Evolutionary conservation across 2,329 filamentous ascomycete genomes (phyloP).

Genomic region (Emmonsiellopsis sp.): DNA sequence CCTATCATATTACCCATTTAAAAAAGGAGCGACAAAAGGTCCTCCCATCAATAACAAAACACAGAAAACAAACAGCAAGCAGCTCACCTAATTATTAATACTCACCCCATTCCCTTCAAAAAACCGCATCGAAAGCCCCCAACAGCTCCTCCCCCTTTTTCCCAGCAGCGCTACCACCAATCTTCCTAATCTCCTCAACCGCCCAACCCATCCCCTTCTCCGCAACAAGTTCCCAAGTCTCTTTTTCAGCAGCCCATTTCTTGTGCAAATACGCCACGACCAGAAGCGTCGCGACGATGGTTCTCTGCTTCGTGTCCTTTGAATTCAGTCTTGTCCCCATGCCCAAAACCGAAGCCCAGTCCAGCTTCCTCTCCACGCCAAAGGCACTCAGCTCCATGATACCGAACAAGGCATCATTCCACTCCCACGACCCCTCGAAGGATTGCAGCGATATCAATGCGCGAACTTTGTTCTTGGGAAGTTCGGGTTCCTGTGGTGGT

Average conservation of each 20-base stretch:
- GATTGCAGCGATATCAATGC: conserved; percentile 46
- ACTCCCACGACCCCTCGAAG: conserved; percentile 48
- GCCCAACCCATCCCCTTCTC: conserved; percentile 50
- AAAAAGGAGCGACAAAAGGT: no score
- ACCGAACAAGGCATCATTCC: conserved; percentile 17
- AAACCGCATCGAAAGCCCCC: not conserved
- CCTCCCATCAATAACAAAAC: no score
- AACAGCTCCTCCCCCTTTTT: not conserved
- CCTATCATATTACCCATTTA: no score
- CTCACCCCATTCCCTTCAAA: not conserved
- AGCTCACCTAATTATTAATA: not conserved
- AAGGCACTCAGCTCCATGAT: conserved; percentile 10
- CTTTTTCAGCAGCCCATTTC: conserved; percentile 37
- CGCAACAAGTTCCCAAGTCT: conserved; percentile 56
- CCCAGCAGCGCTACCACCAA: not conserved
- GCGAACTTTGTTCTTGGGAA: conserved; percentile 24
- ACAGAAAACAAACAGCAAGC: no score
- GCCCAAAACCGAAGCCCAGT: conserved; percentile 3
- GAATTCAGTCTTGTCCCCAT: conserved; percentile 2
- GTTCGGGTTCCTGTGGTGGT: not conserved
- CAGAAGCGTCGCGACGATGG: conserved; percentile 26
- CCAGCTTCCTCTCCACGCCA: conserved; percentile 2
- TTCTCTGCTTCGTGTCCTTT: conserved; percentile 3
- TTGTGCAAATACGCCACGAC: conserved; percentile 44
- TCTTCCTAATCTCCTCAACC: not conserved